Evolutionary conservation across 2,329 filamentous ascomycete genomes (phyloP), one percentile per base, ranked within the genome.

Genomic region (Pleurostoma richardsiae): DNA sequence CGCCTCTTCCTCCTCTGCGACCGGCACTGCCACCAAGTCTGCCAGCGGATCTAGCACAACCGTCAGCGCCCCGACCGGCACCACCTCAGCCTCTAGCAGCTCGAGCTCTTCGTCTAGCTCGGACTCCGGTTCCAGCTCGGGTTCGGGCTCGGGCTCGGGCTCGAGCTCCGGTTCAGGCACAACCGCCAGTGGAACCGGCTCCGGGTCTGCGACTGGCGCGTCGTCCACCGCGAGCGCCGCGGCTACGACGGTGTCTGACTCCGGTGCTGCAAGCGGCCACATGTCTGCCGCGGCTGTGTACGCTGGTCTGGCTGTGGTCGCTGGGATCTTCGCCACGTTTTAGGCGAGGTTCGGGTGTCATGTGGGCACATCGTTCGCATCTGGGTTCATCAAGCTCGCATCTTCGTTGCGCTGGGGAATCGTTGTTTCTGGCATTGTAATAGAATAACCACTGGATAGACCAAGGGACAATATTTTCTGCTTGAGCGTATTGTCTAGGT

Each of bases 231-330:
- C 50, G 29, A 38, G 46, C 44, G 49, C 56, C 40, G 43, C 42
- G 29, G 10, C 41, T 10, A 39, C 48, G 38, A 36, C 8, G 8
- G 33, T n/a, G 82, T 74, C 40, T 86, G 84, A 53, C 94, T 88
- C 60, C 33, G 33, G 8, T n/a, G 33, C 33, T n/a, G 33, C 19
- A 19, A 19, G 19, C 19, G 19, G 19, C 19, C 19, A n/a, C 33
- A n/a, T 36, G 8, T 36, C 33, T 36, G 33, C 8, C 33, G 19
- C 19, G 19, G 33, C 33, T 36, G 33, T n/a, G 8, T 36, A 36
- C 33, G 33, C 33, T 36, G 33, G 33, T n/a, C 33, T 36, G 33
- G 33, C 33, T 8, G 8, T 36, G 8, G 33, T 36, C 33, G 33
- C 33, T 36, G 33, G 33, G 8, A 8, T 36, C 33, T 36, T 36